These are phyloP conservation scores for Rubia balearica DNA, from an alignment of 305 asterid genomes.

Conservation along the genomic window DNA sequence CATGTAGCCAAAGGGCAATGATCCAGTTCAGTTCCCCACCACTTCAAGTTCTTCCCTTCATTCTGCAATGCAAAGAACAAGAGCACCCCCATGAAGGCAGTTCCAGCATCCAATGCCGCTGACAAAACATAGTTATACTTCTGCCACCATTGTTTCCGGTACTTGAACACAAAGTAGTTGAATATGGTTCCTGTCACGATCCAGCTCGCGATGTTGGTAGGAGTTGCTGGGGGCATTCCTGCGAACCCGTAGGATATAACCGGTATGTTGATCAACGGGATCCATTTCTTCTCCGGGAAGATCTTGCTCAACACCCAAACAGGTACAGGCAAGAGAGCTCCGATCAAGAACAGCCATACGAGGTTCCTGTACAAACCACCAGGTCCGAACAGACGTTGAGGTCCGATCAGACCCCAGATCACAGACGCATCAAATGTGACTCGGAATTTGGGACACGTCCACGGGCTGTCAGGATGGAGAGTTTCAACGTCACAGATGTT, in stretches of 20 bases:
- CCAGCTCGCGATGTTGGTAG: conserved; percentile 97
- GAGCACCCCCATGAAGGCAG: conserved; percentile 92
- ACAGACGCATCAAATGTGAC: conserved; percentile 88
- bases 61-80: conserved; percentile 77
- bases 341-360: conserved; percentile 89
- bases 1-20: conserved; percentile 93
- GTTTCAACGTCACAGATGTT: conserved; percentile 79
- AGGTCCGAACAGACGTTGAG: conserved; percentile 62
- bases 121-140: conserved; percentile 84
- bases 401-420: conserved; percentile 91
- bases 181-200: conserved; percentile 66
- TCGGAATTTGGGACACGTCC: conserved; percentile 93
- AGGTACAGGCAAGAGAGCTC: conserved; percentile 86
- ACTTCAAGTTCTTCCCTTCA: conserved; percentile 59
- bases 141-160: conserved; percentile 84
- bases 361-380: conserved; percentile 78
- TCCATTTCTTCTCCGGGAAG: conserved; percentile 91
- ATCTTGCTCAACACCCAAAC: conserved; percentile 80
- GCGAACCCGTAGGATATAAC: conserved; percentile 93
- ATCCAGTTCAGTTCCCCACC: conserved; percentile 93
- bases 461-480: conserved; percentile 83
- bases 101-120: conserved; percentile 95
- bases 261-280: conserved; percentile 78
- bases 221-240: conserved; percentile 98
- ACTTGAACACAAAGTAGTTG: conserved; percentile 85